These are phyloP conservation scores for Dimocarpus longan DNA, from an alignment of 345 rosid genomes.

Conservation along the genomic window DNA sequence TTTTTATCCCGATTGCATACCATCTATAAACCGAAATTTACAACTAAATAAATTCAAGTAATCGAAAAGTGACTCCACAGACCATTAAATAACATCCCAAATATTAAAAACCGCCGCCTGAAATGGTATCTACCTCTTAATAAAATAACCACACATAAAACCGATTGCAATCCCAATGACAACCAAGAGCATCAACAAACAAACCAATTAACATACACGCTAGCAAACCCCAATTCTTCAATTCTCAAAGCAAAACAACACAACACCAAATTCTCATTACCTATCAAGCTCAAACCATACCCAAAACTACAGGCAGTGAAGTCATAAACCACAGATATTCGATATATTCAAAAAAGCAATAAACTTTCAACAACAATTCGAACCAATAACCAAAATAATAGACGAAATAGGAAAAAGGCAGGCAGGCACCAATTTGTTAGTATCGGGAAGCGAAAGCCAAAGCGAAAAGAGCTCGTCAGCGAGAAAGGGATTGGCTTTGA, in stretches of 20 bases:
- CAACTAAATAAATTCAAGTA: neutral
- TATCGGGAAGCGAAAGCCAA: slow-evolving; percentile 92
- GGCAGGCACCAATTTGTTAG: slow-evolving; percentile 66
- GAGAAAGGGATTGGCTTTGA: slow-evolving; percentile 72
- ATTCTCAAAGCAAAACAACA: slow-evolving; percentile 7
- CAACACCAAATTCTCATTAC: neutral
- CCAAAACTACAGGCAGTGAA: neutral
- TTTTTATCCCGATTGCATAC: neutral
- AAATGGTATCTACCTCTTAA: neutral
- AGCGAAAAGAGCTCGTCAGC: slow-evolving; percentile 78
- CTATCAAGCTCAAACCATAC: too few relatives aligned
- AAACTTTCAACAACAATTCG: neutral
- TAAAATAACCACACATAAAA: neutral
- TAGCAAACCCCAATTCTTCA: neutral
- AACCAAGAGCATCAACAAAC: neutral
- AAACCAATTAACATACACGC: neutral
- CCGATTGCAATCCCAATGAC: neutral
- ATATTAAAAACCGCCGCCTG: neutral
- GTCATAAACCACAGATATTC: neutral
- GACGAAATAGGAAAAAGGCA: neutral
- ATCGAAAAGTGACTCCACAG: neutral
- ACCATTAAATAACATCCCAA: neutral
- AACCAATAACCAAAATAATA: neutral
- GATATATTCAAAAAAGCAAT: neutral
- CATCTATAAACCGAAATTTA: neutral